Conservation (phyloP, 1,284 basidiomycete species). For the Lignosus rhinocerotis region DNA sequence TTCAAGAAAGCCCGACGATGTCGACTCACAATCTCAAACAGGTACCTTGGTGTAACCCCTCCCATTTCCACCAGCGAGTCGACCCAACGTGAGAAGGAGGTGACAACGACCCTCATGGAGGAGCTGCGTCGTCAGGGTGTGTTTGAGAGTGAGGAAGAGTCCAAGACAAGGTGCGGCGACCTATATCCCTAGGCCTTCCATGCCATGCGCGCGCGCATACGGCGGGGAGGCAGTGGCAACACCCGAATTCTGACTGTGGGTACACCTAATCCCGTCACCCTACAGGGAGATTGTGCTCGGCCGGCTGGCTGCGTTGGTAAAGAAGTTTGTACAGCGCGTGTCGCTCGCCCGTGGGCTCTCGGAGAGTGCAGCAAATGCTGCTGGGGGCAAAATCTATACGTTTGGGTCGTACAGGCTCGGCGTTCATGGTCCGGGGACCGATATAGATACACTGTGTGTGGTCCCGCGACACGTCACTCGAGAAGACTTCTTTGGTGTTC, state of each 20-base stretch:
- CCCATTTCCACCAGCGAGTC: slow-evolving; percentile 87
- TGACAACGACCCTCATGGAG: slow-evolving; percentile 87
- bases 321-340: slow-evolving; percentile 90
- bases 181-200: slow-evolving; percentile 3
- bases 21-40: slow-evolving; percentile 29
- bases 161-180: slow-evolving; percentile 76
- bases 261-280: not conserved
- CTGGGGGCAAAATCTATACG: slow-evolving; percentile 98
- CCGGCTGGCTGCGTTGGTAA: slow-evolving; percentile 86
- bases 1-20: too few species aligned
- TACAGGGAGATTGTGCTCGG: slow-evolving; percentile 91
- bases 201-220: not conserved
- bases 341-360: slow-evolving; percentile 82
- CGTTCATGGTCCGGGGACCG: slow-evolving; percentile 94
- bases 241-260: slow-evolving; percentile 3
- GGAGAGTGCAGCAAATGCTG: slow-evolving; percentile 80
- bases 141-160: slow-evolving; percentile 91
- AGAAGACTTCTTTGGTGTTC: slow-evolving; percentile 93
- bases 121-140: slow-evolving; percentile 87
- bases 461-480: slow-evolving; percentile 94
- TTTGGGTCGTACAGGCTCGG: slow-evolving; percentile 97
- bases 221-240: slow-evolving; percentile 11
- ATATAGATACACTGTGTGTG: slow-evolving; percentile 98
- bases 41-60: slow-evolving; percentile 82
- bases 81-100: slow-evolving; percentile 70